A percentile compares a stretch with the other conserved stretches of the same genome.
Evolutionary conservation across 2,329 filamentous ascomycete species (phyloP).

Genomic region (Microascus cirrosus): DNA sequence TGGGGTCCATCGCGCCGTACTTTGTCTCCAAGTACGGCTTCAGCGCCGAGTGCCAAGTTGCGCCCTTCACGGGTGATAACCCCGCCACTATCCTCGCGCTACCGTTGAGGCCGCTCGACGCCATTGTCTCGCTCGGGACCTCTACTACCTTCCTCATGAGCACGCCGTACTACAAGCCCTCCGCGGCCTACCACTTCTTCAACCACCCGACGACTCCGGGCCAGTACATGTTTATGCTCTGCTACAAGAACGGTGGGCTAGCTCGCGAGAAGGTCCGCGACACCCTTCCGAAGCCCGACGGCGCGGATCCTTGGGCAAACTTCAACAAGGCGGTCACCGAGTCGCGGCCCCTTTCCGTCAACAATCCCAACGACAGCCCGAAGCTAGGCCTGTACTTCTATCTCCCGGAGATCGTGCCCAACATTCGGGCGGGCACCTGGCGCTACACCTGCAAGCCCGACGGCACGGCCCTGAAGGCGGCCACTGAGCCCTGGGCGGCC

Average conservation of each 20-base stretch:
- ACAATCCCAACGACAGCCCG: slow-evolving; percentile 43
- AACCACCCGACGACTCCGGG: slow-evolving; percentile 87
- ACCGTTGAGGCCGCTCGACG: slow-evolving; percentile 76
- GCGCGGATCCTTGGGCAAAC: slow-evolving; percentile 54
- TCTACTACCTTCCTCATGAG: slow-evolving; percentile 97
- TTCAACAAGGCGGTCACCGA: slow-evolving; percentile 68
- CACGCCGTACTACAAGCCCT: slow-evolving; percentile 80
- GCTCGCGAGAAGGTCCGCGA: slow-evolving; percentile 87
- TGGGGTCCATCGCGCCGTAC: slow-evolving; percentile 68
- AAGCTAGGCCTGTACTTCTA: slow-evolving; percentile 93
- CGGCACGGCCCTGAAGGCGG: slow-evolving; percentile 34
- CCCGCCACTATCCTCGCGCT: slow-evolving; percentile 88
- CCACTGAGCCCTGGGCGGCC: slow-evolving; percentile 27
- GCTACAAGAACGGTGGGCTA: slow-evolving; percentile 96
- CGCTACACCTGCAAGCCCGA: slow-evolving; percentile 56
- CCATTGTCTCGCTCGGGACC: slow-evolving; percentile 89
- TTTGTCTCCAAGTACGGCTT: slow-evolving; percentile 74
- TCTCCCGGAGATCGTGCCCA: slow-evolving; percentile 90
- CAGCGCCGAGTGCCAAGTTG: slow-evolving; percentile 59
- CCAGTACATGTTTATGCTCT: slow-evolving; percentile 99
- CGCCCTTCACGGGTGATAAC: slow-evolving; percentile 92
- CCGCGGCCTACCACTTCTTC: slow-evolving; percentile 93
- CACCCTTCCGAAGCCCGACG: slow-evolving; percentile 47
- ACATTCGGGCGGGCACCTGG: slow-evolving; percentile 77
- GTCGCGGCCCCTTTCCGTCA: slow-evolving; percentile 58